Evolutionary conservation across 2,329 filamentous ascomycete genomes (phyloP), one percentile per base, ranked within the genome.

Genomic region (Monosporascus sp.): DNA sequence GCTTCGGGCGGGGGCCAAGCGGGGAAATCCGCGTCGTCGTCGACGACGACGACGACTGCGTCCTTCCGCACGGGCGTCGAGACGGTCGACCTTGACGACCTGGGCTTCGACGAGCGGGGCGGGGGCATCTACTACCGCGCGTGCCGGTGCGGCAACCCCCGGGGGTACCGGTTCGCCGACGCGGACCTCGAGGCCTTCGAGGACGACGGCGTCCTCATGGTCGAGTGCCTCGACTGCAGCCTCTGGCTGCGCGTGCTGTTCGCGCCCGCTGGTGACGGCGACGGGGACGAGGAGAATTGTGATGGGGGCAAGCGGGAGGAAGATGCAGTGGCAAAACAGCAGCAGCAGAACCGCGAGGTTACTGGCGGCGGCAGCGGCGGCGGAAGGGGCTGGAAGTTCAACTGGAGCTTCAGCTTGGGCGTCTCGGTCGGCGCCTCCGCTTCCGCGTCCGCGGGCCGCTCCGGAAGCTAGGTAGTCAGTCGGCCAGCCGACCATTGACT

Each of bases 181-280:
- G 68, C 66, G 8, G 82, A 87, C 63, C 70, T 88, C 48, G 79
- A 83, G 58, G 81, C 79, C 63, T 79, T 76, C 39, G 76, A 74
- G 46, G 79, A 81, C 49, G 73, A 80, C 56, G 79, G 83, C 8
- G 81, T 84, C 63, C 67, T 87, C 47, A 74, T 85, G 65, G 83
- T 88, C 41, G 84, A 81, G 11, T 88, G 84, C 62, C 73, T 75
- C 52, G 84, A 86, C 60, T 88, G 84, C 59, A 87, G 84, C 63
- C 70, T 88, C 46, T 87, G 83, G 83, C 66, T 87, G 49, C 77
- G 78, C 52, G 82, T 88, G 38, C 75, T 83, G 49, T 88, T 87
- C 72, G 81, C 79, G 8, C 74, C 84, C 15, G 68, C 82, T 27
- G 77, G 72, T 14, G 68, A 72, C 8, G 67, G 60, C 0, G 65